A percentile compares a stretch with the other conserved stretches of the same genome.
These are phyloP conservation scores for Daphne laureola DNA, from an alignment of 441 rosid genomes.

Conservation along the genomic window DNA sequence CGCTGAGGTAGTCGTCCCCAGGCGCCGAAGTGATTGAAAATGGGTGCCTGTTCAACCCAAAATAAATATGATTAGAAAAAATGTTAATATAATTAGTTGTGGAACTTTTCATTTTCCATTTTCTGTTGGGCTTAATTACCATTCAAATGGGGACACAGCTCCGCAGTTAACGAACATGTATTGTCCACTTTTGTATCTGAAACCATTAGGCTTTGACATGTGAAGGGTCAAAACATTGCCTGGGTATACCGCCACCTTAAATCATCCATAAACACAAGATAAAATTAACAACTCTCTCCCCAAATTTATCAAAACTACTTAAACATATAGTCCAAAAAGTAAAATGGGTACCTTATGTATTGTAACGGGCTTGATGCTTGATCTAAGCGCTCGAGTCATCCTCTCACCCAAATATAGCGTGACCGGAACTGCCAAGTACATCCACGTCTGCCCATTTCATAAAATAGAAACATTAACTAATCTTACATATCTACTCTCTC, in stretches of 20 bases:
- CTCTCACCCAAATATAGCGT: conserved; percentile 45
- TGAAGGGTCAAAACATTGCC: conserved; percentile 72
- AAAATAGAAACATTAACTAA: background rate
- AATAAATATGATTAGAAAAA: too few relatives aligned
- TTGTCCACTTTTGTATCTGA: conserved; percentile 66
- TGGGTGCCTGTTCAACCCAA: conserved; percentile 57
- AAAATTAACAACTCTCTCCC: too few relatives aligned
- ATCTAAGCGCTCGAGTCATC: conserved; percentile 46
- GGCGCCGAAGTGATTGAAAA: conserved; percentile 77
- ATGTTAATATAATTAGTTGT: too few relatives aligned
- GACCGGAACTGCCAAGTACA: conserved; percentile 60
- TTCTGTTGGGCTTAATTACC: conserved; percentile 23
- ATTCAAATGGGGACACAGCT: conserved; percentile 61
- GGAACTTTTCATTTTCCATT: too few relatives aligned
- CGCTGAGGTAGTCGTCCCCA: conserved; percentile 59
- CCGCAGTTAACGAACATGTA: conserved; percentile 71
- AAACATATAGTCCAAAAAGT: background rate
- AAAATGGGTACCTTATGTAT: conserved; percentile 39
- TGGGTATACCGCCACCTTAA: conserved; percentile 64
- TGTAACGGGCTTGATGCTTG: conserved; percentile 52
- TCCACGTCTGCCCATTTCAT: conserved; percentile 46
- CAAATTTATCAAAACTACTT: too few relatives aligned
- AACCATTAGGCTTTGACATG: conserved; percentile 57
- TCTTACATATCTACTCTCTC: too few relatives aligned
- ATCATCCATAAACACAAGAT: background rate